A percentile compares a stretch with the other conserved stretches of the same genome.
phyloP scores from a whole-genome alignment of 2,329 filamentous ascomycete genomes.

The Tolypocladium amazonense region DNA sequence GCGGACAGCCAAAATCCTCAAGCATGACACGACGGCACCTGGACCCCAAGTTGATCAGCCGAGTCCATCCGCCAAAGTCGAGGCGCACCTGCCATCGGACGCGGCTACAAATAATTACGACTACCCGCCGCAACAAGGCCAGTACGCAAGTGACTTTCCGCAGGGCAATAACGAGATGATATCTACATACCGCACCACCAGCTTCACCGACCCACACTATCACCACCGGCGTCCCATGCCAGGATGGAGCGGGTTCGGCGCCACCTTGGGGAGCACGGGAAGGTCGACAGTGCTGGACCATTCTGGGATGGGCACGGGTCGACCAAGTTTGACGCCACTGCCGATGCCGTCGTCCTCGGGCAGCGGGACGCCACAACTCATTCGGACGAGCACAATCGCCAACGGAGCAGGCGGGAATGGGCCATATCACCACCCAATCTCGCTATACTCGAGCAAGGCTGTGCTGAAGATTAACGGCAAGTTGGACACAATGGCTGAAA shows the following conservation, averaged over 20 bases:
- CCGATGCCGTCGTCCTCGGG: constrained; percentile 32
- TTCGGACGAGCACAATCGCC: constrained; percentile 45
- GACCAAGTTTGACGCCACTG: constrained; percentile 36
- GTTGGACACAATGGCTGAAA: constrained; percentile 69
- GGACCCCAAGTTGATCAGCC: constrained; percentile 25
- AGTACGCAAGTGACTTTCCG: constrained; percentile 27
- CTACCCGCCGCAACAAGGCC: constrained; percentile 30
- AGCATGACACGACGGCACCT: constrained; percentile 26
- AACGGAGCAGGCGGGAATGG: constrained; percentile 24
- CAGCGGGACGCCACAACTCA: constrained; percentile 33
- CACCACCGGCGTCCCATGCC: constrained; percentile 22
- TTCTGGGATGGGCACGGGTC: constrained; percentile 25
- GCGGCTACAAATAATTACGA: constrained; percentile 33
- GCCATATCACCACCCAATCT: constrained; percentile 68
- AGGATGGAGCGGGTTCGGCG: constrained; percentile 33
- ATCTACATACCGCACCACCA: constrained; percentile 40
- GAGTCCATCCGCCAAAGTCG: constrained; percentile 30
- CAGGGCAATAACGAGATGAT: constrained; percentile 42
- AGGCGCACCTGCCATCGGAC: constrained; percentile 26
- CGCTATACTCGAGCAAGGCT: constrained; percentile 75
- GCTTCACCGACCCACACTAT: constrained; percentile 40
- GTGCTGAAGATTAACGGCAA: constrained; percentile 77
- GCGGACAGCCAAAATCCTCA: constrained; percentile 23
- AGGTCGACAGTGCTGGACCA: constrained; percentile 27
- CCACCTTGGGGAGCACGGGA: constrained; percentile 27